phyloP scores from a whole-genome alignment of 2,329 filamentous ascomycete genomes.

The Bipolaris gigantea region DNA sequence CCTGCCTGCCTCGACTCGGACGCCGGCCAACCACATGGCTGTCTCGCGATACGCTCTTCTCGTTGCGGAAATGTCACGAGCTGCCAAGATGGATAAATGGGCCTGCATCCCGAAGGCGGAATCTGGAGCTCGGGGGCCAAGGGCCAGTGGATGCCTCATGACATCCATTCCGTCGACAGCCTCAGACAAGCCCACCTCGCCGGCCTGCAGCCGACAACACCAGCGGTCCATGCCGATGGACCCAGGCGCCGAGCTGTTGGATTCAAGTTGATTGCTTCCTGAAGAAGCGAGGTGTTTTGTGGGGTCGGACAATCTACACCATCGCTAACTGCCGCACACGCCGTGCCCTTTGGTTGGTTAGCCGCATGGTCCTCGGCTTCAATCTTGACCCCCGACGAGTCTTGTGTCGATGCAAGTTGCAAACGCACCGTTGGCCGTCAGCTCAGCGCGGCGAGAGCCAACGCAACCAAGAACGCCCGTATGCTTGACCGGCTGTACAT shows the following conservation, averaged over 20 bases:
- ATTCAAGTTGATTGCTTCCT: background rate
- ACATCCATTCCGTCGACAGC: background rate
- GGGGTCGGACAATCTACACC: background rate
- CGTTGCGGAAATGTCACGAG: slow-evolving; percentile 9
- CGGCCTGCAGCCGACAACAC: background rate
- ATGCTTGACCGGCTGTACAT: slow-evolving; percentile 2
- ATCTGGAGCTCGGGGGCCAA: slow-evolving; percentile 1
- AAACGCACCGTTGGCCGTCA: background rate
- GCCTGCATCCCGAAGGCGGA: slow-evolving; percentile 11
- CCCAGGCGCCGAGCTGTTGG: slow-evolving; percentile 2
- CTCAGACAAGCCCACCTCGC: background rate
- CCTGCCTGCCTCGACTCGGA: background rate
- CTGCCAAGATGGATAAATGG: slow-evolving; percentile 26
- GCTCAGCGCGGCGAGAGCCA: background rate
- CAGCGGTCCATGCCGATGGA: no score
- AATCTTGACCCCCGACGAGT: background rate
- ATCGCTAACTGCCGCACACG: background rate
- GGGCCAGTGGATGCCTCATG: background rate
- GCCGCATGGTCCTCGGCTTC: background rate
- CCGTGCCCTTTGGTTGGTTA: background rate
- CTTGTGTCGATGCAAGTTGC: background rate
- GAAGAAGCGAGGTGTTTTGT: background rate
- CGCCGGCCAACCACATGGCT: slow-evolving; percentile 1
- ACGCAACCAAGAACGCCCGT: background rate
- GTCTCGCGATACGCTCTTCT: slow-evolving; percentile 7